Conservation (phyloP, 2,329 filamentous ascomycete species). For the Penicillium sp. region DNA sequence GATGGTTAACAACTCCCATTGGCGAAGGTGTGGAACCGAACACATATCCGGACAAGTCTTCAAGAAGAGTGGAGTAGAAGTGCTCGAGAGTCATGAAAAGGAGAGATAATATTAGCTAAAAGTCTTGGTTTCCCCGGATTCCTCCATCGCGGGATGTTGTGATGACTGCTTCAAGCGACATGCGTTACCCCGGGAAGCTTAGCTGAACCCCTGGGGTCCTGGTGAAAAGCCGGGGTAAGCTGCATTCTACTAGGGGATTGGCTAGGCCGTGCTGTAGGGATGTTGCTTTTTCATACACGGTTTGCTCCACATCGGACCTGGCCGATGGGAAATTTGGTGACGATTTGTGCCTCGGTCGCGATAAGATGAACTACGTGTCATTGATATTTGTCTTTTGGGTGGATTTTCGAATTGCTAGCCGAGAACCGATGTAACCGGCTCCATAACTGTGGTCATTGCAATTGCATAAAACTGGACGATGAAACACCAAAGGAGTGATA, state of each 20-base stretch:
- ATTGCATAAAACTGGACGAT: too few species aligned
- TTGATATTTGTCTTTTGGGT: not conserved
- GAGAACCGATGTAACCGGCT: not conserved
- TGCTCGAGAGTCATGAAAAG: not conserved
- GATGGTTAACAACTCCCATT: too few species aligned
- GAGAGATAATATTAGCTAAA: not conserved
- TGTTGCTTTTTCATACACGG: not conserved
- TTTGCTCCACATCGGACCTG: slow-evolving; percentile 5
- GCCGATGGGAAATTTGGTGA: not conserved
- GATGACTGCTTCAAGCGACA: not conserved
- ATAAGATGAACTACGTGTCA: not conserved
- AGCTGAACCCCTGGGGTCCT: not conserved
- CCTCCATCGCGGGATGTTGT: not conserved
- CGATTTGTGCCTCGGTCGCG: not conserved
- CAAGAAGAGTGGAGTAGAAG: not conserved
- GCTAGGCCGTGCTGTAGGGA: not conserved
- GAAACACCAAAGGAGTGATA: not conserved
- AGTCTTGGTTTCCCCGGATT: slow-evolving; percentile 4
- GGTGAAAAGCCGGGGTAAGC: not conserved
- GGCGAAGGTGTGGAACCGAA: not conserved
- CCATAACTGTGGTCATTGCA: not conserved
- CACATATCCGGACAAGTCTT: not conserved
- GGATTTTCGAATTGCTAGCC: not conserved
- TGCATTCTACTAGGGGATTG: not conserved
- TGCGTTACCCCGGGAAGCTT: not conserved